Evolutionary conservation across 768 basidiomycete species (phyloP).

Genomic region (Obba rivulosa): DNA sequence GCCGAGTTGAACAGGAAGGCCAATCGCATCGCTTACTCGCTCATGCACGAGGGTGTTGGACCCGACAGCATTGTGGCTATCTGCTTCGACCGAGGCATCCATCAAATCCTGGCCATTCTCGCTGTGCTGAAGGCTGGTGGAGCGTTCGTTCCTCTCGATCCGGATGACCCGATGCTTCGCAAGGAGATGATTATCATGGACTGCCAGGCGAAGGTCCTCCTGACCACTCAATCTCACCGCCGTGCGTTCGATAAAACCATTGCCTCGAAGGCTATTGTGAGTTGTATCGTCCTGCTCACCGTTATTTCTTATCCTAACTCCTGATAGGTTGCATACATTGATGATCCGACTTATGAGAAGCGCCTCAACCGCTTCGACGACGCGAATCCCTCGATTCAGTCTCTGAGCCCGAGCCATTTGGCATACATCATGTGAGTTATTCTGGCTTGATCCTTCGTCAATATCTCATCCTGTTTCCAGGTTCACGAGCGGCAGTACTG

Average conservation of each 20-base stretch:
- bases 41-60: conserved; percentile 21
- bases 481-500: conserved; percentile 19
- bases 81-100: conserved; percentile 26
- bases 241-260: conserved; percentile 11
- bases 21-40: conserved; percentile 8
- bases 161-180: conserved; percentile 25
- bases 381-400: conserved; percentile 17
- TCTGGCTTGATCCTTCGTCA: not conserved
- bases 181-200: conserved; percentile 25
- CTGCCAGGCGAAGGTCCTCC: conserved; percentile 21
- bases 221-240: conserved; percentile 20
- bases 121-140: conserved; percentile 29
- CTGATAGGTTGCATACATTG: conserved; percentile 22
- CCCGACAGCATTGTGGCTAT: conserved; percentile 22
- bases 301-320: not conserved
- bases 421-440: conserved; percentile 23
- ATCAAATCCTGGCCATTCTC: conserved; percentile 23
- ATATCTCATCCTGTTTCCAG: not conserved
- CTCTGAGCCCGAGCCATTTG: conserved; percentile 16
- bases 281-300: conserved; percentile 4
- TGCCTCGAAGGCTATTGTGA: conserved; percentile 11
- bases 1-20: conserved; percentile 6
- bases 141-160: conserved; percentile 20
- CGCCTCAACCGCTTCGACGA: conserved; percentile 10
- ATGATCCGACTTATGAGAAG: conserved; percentile 24